phyloP scores from a whole-genome alignment of 2,329 filamentous ascomycete species.

The Calonectria montana region DNA sequence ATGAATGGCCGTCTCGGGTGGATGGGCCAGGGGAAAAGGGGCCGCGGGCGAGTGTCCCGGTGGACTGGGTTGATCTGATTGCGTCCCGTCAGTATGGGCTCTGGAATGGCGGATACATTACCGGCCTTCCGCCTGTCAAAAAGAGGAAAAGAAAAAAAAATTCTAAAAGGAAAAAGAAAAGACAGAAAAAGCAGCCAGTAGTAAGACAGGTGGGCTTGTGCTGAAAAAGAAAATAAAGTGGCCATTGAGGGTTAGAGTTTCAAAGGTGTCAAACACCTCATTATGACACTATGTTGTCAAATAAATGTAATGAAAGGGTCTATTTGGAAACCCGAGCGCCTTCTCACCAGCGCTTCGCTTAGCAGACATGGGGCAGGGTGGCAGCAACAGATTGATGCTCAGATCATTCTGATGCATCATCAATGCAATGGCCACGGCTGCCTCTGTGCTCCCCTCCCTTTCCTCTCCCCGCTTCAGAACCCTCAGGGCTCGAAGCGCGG shows the following conservation, averaged over 20 bases:
- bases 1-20: constrained; percentile 24
- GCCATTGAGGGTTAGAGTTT: constrained; percentile 4
- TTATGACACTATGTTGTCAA: neutral
- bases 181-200: neutral
- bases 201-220: neutral
- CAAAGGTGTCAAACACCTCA: constrained; percentile 5
- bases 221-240: constrained; percentile 3
- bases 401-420: constrained; percentile 15
- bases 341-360: constrained; percentile 16
- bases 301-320: neutral
- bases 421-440: constrained; percentile 6
- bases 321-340: neutral
- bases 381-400: constrained; percentile 12
- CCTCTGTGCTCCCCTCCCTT: neutral
- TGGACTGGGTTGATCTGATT: constrained; percentile 46
- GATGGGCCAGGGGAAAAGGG: constrained; percentile 44
- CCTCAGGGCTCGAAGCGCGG: neutral
- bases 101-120: constrained; percentile 37
- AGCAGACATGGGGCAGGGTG: constrained; percentile 3
- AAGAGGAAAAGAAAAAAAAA: constrained; percentile 1
- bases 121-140: constrained; percentile 22
- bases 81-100: constrained; percentile 40
- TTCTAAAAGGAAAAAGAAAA: constrained; percentile 13
- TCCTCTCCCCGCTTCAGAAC: neutral
- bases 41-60: constrained; percentile 43